phyloP scores from a whole-genome alignment of 2,329 filamentous ascomycete genomes.

The Diplocarpon rosae region DNA sequence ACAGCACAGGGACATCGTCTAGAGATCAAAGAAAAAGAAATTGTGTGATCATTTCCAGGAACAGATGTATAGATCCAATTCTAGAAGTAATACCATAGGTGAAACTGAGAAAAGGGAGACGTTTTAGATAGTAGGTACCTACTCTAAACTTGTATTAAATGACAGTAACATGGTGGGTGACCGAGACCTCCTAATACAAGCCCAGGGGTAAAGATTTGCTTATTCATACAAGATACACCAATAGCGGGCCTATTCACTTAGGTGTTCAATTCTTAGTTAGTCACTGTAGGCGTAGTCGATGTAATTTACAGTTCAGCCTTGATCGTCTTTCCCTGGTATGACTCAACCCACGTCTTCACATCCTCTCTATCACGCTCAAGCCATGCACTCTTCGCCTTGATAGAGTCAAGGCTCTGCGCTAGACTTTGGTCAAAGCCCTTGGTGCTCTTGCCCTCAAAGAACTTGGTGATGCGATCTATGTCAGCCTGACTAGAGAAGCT shows the following conservation, averaged over 20 bases:
- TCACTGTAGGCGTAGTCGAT: not conserved
- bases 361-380: conserved; percentile 65
- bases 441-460: conserved; percentile 74
- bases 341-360: conserved; percentile 61
- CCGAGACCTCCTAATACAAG: too few relatives aligned
- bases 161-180: too few relatives aligned
- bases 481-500: conserved; percentile 72
- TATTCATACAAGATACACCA: not conserved
- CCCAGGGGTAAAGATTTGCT: too few relatives aligned
- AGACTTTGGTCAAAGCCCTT: conserved; percentile 81
- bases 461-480: conserved; percentile 62
- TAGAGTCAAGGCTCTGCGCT: conserved; percentile 78
- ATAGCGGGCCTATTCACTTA: not conserved
- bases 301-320: conserved; percentile 25
- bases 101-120: too few relatives aligned
- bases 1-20: too few relatives aligned
- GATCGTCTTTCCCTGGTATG: conserved; percentile 33
- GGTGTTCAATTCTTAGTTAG: not conserved
- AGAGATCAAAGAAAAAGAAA: too few relatives aligned
- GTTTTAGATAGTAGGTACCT: too few relatives aligned
- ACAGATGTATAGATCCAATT: too few relatives aligned
- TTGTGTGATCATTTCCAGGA: too few relatives aligned
- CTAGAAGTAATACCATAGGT: too few relatives aligned
- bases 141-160: too few relatives aligned
- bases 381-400: conserved; percentile 78